Evolutionary conservation across 495 filamentous ascomycete species (phyloP).

Genomic region (Talaromyces wortmannii): DNA sequence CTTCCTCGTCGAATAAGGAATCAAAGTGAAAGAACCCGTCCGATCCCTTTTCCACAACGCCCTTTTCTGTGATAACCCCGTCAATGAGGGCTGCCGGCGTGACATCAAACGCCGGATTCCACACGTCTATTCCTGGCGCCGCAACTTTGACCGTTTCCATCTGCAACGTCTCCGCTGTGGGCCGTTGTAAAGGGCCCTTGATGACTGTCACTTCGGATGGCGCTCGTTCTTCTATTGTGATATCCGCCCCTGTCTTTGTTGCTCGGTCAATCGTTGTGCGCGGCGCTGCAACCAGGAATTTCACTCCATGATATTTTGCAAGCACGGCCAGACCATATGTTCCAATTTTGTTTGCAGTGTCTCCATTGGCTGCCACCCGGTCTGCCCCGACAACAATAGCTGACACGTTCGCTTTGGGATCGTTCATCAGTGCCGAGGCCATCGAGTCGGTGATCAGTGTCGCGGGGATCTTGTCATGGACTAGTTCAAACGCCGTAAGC

Average conservation of each 20-base stretch:
- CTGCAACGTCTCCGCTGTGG: conserved; percentile 31
- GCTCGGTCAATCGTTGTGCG: conserved; percentile 87
- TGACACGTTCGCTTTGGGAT: conserved; percentile 53
- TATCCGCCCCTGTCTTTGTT: conserved; percentile 66
- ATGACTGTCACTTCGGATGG: conserved; percentile 73
- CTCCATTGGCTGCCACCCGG: conserved; percentile 90
- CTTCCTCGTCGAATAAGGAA: conserved; percentile 34
- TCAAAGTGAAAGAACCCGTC: conserved; percentile 71
- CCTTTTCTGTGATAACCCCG: conserved; percentile 88
- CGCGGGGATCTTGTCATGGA: conserved; percentile 87
- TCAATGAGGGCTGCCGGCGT: conserved; percentile 84
- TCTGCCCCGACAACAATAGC: conserved; percentile 94
- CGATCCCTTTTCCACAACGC: conserved; percentile 70
- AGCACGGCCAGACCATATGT: conserved; percentile 89
- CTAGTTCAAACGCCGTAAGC: conserved; percentile 90
- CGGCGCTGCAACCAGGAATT: conserved; percentile 92
- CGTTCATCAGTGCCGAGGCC: conserved; percentile 76
- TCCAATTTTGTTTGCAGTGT: conserved; percentile 98
- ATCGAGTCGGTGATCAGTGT: conserved; percentile 95
- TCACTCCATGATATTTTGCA: conserved; percentile 78
- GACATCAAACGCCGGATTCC: conserved; percentile 96
- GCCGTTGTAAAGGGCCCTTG: conserved; percentile 59
- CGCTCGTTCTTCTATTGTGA: conserved; percentile 83
- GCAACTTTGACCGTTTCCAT: conserved; percentile 74
- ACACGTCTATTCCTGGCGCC: conserved; percentile 73